phyloP scores from a whole-genome alignment of 148 eudicot genomes.

The Chenopodium quinoa region DNA sequence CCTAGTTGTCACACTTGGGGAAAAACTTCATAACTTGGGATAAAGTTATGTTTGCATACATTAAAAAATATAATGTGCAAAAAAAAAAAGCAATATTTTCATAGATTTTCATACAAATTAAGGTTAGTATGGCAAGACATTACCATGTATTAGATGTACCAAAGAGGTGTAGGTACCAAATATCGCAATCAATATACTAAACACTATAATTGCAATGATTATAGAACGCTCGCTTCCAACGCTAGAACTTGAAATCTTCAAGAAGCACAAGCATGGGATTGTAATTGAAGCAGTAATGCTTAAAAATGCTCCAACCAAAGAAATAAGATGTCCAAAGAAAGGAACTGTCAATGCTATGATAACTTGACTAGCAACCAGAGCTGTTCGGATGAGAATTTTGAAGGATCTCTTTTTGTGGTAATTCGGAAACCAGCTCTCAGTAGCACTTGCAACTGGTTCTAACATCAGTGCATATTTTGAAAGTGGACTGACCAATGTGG shows the following conservation, averaged over 20 bases:
- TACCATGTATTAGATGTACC: slow-evolving; percentile 26
- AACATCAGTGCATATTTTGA: slow-evolving; percentile 14
- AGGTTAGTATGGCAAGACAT: background rate
- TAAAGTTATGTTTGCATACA: background rate
- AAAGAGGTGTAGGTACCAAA: slow-evolving; percentile 17
- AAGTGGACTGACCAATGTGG: slow-evolving; percentile 14
- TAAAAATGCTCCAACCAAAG: slow-evolving; percentile 6
- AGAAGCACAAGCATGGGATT: slow-evolving; percentile 19
- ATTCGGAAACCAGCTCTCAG: slow-evolving; percentile 9
- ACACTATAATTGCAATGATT: background rate
- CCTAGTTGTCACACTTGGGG: background rate
- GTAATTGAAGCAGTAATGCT: slow-evolving; percentile 6
- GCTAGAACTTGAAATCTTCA: slow-evolving; percentile 11
- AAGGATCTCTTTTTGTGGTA: slow-evolving; percentile 1
- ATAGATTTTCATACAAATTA: background rate
- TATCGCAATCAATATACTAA: slow-evolving; percentile 4
- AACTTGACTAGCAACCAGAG: slow-evolving; percentile 1
- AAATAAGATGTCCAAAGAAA: slow-evolving; percentile 4
- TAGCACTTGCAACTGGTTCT: slow-evolving; percentile 10
- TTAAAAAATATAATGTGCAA: too few relatives aligned
- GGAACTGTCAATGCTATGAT: background rate
- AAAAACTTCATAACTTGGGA: background rate
- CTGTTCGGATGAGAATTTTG: background rate
- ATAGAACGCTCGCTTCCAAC: background rate
- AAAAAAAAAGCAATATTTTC: background rate